A percentile compares a stretch with the other conserved stretches of the same genome.
These are phyloP conservation scores for Cercospora citrullina DNA, from an alignment of 2,329 filamentous ascomycete genomes.

Conservation along the genomic window DNA sequence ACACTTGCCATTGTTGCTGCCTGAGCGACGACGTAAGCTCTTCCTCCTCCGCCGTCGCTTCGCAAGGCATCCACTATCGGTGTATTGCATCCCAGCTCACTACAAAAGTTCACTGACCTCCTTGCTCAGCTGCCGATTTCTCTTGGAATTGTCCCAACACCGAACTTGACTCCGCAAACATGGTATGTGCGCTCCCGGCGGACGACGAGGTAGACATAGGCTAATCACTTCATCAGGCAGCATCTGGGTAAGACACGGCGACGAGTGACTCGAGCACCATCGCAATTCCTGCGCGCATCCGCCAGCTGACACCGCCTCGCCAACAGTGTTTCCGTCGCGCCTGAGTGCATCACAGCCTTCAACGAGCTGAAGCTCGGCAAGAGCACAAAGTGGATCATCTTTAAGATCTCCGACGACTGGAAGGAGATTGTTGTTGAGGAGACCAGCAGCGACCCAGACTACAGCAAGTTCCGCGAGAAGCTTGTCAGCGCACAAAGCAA, in stretches of 20 bases:
- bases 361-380: conserved; percentile 83
- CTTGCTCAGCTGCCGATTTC: conserved; percentile 10
- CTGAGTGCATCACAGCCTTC: conserved; percentile 69
- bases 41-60: background rate
- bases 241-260: conserved; percentile 26
- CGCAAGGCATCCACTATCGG: conserved; percentile 10
- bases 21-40: conserved; percentile 11
- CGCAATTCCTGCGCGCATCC: conserved; percentile 4
- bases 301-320: conserved; percentile 15
- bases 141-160: conserved; percentile 11
- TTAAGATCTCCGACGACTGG: conserved; percentile 81
- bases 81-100: background rate
- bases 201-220: background rate
- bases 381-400: conserved; percentile 79
- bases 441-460: conserved; percentile 65
- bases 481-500: conserved; percentile 72
- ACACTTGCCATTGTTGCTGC: background rate
- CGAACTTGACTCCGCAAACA: conserved; percentile 15
- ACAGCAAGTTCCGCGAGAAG: conserved; percentile 72
- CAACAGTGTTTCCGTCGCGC: conserved; percentile 67
- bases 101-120: conserved; percentile 16
- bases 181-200: conserved; percentile 15
- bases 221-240: conserved; percentile 24
- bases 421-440: conserved; percentile 81
- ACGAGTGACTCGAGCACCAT: conserved; percentile 12